phyloP scores from a whole-genome alignment of 2,329 filamentous ascomycete genomes.

The Fusarium sp. region DNA sequence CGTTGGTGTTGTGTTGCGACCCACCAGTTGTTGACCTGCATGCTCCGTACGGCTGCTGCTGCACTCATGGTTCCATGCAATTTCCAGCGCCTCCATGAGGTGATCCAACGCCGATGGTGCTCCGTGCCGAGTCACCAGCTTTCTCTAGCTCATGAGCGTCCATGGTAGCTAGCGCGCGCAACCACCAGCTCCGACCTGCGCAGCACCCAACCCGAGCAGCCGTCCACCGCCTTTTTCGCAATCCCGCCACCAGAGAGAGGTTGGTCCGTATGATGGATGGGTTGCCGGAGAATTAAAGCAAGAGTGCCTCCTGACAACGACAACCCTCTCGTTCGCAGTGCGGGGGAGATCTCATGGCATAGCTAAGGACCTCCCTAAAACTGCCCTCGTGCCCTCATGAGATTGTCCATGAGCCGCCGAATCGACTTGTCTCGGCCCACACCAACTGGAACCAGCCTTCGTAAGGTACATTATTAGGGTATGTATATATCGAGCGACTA shows the following conservation, averaged over 20 bases:
- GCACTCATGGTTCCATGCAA: constrained; percentile 41
- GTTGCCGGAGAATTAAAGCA: not conserved
- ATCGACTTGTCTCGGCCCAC: constrained; percentile 29
- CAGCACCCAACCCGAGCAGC: constrained; percentile 4
- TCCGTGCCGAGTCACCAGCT: constrained; percentile 31
- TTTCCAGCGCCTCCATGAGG: constrained; percentile 17
- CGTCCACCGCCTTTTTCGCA: constrained; percentile 38
- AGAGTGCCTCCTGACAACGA: not conserved
- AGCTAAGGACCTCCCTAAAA: constrained; percentile 5
- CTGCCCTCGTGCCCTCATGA: constrained; percentile 23
- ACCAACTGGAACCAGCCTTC: not conserved
- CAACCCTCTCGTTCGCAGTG: constrained; percentile 1
- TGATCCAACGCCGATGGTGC: constrained; percentile 29
- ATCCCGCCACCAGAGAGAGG: constrained; percentile 14
- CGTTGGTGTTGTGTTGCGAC: constrained; percentile 9
- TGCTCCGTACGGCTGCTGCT: constrained; percentile 12
- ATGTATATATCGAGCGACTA: constrained; percentile 49
- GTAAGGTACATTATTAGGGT: not conserved
- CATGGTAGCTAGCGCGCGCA: constrained; percentile 31
- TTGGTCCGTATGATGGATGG: not conserved
- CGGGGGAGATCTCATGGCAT: constrained; percentile 19
- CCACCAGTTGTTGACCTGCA: constrained; percentile 38
- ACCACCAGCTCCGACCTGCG: constrained; percentile 2
- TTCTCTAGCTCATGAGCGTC: constrained; percentile 24
- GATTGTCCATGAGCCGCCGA: constrained; percentile 13